phyloP scores from a whole-genome alignment of 768 basidiomycete genomes.

The Pisolithus albus region DNA sequence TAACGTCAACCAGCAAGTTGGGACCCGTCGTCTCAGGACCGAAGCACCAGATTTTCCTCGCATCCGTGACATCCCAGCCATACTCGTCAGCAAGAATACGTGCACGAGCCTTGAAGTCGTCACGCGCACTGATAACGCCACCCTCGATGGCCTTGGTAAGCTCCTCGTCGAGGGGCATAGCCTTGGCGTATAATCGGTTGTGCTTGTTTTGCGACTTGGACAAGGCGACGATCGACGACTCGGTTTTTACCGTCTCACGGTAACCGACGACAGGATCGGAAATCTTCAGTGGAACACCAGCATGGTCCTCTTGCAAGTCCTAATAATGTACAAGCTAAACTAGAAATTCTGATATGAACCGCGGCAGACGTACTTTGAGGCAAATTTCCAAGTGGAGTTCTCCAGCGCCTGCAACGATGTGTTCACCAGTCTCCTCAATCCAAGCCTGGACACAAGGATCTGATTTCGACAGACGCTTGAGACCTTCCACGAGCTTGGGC shows the following conservation, averaged over 20 bases:
- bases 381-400: conserved; percentile 99
- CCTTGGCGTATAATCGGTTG: conserved; percentile 96
- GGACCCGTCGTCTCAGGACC: conserved; percentile 97
- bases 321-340: conserved; percentile 21
- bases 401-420: conserved; percentile 99
- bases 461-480: conserved; percentile 99
- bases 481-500: conserved; percentile 99
- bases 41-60: conserved; percentile 99
- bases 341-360: neutral
- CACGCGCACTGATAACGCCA: conserved; percentile 81
- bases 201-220: conserved; percentile 99
- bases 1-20: conserved; percentile 94
- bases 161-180: conserved; percentile 89
- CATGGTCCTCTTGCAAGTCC: conserved; percentile 99
- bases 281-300: conserved; percentile 97
- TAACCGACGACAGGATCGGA: conserved; percentile 98
- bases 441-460: conserved; percentile 98
- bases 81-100: conserved; percentile 93
- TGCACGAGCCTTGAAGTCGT: conserved; percentile 96
- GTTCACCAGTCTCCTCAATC: conserved; percentile 85
- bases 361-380: conserved; percentile 62
- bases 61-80: conserved; percentile 99
- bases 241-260: conserved; percentile 93
- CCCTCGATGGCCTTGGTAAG: conserved; percentile 86
- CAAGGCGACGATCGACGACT: conserved; percentile 92